phyloP scores from a whole-genome alignment of 352 stramenopile genomes.

The Phytophthora sansomeana region DNA sequence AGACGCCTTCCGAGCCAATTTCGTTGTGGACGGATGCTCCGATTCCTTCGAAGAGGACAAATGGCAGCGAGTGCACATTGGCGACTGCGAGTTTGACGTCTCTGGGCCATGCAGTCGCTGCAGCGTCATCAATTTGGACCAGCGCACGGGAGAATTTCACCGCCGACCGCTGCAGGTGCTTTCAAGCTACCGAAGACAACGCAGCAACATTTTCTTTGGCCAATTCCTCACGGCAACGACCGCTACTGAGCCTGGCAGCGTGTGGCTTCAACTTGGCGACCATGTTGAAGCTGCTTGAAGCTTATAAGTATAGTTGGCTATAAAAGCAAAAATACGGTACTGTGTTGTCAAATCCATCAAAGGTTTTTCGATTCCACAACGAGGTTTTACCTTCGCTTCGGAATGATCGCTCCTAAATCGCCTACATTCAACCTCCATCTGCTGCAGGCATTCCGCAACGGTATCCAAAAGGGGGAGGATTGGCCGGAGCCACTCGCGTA shows the following conservation, averaged over 20 bases:
- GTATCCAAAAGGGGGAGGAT: constrained; percentile 14
- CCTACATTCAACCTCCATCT: not conserved
- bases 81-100: constrained; percentile 55
- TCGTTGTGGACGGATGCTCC: constrained; percentile 72
- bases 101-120: constrained; percentile 80
- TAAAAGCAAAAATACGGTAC: constrained; percentile 20
- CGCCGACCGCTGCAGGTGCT: constrained; percentile 74
- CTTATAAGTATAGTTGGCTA: not conserved
- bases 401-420: not conserved
- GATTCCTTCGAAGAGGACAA: constrained; percentile 79
- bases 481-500: constrained; percentile 32
- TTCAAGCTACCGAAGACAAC: constrained; percentile 74
- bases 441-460: constrained; percentile 4
- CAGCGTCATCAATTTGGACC: constrained; percentile 88
- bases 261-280: constrained; percentile 53
- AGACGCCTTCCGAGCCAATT: constrained; percentile 77
- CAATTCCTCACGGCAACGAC: constrained; percentile 64
- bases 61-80: constrained; percentile 64
- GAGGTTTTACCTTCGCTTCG: constrained; percentile 28
- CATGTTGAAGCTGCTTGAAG: constrained; percentile 26
- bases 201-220: constrained; percentile 84
- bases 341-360: constrained; percentile 24
- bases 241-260: constrained; percentile 2
- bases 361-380: constrained; percentile 24
- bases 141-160: constrained; percentile 60